phyloP scores from a whole-genome alignment of 2,329 filamentous ascomycete genomes.

The Alternaria sp. region DNA sequence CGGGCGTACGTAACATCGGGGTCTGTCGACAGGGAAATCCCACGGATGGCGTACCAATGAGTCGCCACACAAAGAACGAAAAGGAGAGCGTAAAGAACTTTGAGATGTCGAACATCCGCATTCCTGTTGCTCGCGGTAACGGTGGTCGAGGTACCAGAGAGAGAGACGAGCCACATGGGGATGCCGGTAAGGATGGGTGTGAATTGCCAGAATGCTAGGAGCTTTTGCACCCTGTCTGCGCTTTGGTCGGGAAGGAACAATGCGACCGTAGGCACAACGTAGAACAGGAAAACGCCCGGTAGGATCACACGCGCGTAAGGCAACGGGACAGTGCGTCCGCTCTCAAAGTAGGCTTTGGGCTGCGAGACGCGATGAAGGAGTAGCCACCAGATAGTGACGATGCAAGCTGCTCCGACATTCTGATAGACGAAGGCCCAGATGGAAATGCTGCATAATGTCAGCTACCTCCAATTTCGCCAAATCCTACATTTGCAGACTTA shows the following conservation, averaged over 20 bases:
- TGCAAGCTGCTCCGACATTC: constrained; percentile 17
- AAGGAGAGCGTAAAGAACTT: constrained; percentile 12
- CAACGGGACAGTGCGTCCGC: constrained; percentile 18
- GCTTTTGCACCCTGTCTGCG: constrained; percentile 1
- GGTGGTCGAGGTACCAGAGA: constrained; percentile 7
- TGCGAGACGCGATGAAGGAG: constrained; percentile 13
- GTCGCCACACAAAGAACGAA: constrained; percentile 8
- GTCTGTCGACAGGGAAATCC: constrained; percentile 16
- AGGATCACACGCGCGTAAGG: constrained; percentile 20
- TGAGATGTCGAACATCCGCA: constrained; percentile 15
- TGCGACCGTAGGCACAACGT: constrained; percentile 18
- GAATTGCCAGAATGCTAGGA: constrained; percentile 24
- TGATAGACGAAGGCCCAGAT: constrained; percentile 19
- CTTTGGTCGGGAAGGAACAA: constrained; percentile 12
- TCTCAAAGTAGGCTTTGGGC: constrained; percentile 17
- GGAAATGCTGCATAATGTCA: constrained; percentile 11
- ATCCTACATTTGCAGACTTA: background rate
- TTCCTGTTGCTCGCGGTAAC: constrained; percentile 7
- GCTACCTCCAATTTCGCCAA: background rate
- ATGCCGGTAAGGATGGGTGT: constrained; percentile 19
- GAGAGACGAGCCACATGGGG: constrained; percentile 21
- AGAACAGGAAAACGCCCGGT: constrained; percentile 14
- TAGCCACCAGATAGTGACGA: constrained; percentile 22
- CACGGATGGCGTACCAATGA: constrained; percentile 18
- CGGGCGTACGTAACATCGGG: constrained; percentile 11